Evolutionary conservation across 768 basidiomycete species (phyloP), one percentile per base, ranked within the genome.

Genomic region (Tylopilus sp.): DNA sequence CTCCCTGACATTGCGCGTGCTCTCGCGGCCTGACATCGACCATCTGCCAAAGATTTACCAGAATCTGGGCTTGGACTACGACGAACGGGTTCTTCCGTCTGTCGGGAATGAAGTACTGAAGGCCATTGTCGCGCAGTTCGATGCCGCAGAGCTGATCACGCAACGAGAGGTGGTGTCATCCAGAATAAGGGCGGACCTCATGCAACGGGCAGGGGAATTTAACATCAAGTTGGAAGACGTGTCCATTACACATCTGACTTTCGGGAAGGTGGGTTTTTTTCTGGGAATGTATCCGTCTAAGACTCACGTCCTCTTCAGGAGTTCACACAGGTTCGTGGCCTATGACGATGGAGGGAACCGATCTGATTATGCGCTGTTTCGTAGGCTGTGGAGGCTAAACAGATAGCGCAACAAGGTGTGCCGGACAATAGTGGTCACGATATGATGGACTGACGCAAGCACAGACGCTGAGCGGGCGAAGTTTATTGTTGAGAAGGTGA

Each of bases 71-170:
- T 70, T 91, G 71, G 97, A 98, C 71, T 99, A 98, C 69, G 97
- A 98, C 71, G 97, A 99, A 76, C 85, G 97, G 62, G 95, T 98
- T 0, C 76, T 98, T 28, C 96, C 96, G 4, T 97, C 95, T 40
- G 95, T 98, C 65, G 96, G 94, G 34, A 98, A 98, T 63, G 96
- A 98, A 75, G 96, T 99, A 13, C 68, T 99, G 59, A 99, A 99
- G 75, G 91, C 89, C 58, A 98, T 97, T 54, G 97, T 99, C 1
- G 97, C 97, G 6, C 96, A 98, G 68, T 98, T 98, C 61, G 96
- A 99, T 70, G 97, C 93, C 24, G 91, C 92, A 14, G 93, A 97
- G 72, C 75, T 97, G 60, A 97, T 98, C 62, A 98, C 96, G 3
- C 96, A 98, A 71, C 86, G 96, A 67, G 96, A 98, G 81, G 87